Conservation (phyloP, 495 filamentous ascomycete species). For the Penicillium samsonianum region DNA sequence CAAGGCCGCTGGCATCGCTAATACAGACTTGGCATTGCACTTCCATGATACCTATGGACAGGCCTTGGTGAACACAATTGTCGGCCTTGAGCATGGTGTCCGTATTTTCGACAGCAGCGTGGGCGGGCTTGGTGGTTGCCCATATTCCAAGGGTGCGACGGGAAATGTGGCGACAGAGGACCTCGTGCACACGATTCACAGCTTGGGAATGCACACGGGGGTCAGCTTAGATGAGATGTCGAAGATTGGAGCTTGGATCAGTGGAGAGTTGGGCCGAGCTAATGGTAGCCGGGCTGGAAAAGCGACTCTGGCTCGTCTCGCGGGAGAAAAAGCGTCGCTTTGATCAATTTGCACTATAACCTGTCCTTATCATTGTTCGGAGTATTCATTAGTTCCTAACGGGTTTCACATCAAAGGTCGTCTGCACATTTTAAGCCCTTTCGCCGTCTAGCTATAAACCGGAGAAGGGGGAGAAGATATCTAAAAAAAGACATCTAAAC, state of each 20-base stretch:
- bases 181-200: conserved; percentile 84
- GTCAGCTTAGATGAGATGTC: conserved; percentile 81
- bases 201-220: conserved; percentile 82
- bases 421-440: no score
- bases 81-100: conserved; percentile 85
- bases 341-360: background rate
- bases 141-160: conserved; percentile 89
- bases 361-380: background rate
- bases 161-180: conserved; percentile 96
- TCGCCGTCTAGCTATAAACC: no score
- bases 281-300: conserved; percentile 80
- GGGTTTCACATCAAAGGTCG: no score
- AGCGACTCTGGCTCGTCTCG: conserved; percentile 60
- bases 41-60: conserved; percentile 98
- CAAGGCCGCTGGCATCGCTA: conserved; percentile 71
- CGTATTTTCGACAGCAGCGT: conserved; percentile 88
- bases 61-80: conserved; percentile 85
- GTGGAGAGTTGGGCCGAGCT: conserved; percentile 69
- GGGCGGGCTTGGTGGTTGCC: conserved; percentile 90
- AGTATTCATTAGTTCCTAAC: background rate
- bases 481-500: no score
- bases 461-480: no score
- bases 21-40: conserved; percentile 83
- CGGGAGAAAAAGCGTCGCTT: conserved; percentile 30
- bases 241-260: conserved; percentile 88